Evolutionary conservation across 1,284 basidiomycete species (phyloP), one percentile per base, ranked within the genome.

Genomic region (Heterobasidion irregulare): DNA sequence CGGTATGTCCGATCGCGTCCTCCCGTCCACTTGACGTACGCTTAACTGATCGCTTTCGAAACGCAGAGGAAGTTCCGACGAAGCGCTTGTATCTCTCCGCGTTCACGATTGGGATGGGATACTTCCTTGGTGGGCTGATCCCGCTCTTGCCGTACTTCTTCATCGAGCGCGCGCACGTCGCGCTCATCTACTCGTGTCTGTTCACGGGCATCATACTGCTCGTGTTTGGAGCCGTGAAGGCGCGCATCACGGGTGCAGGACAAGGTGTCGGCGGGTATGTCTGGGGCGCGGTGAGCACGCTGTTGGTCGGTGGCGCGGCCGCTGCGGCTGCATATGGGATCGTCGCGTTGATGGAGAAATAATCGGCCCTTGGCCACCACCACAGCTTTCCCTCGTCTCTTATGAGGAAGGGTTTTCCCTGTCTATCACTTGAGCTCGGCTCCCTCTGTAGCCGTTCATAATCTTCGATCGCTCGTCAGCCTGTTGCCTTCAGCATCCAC

Each of bases 91-190:
- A 93, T 72, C 79, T 87, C 50, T 95, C 92, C 2, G 94, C 95
- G 1, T 80, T 96, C 62, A 98, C 94, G 0, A 97, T 98, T 66
- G 94, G 94, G 54, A 79, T 89, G 66, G 89, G 90, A 2, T 88
- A 91, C 76, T 77, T 94, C 64, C 48, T 95, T 56, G 94, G 94
- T 54, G 94, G 94, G 43, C 77, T 94, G 54, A 89, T 96, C 64
- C 94, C 93, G 1, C 78, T 96, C 47, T 62, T 93, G 6, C 95
- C 95, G 6, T 98, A 98, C 74, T 94, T 98, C 75, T 91, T 92
- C 75, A 70, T 59, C 64, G 65, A 47, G 50, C 62, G 34, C 19
- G 87, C 85, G 62, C 78, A 86, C 68, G 65, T 80, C 35, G 89
- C 86, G 2, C 75, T 91, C 48, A 70, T 89, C 47, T 91, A 83